These are phyloP conservation scores for Diplodia mutila DNA, from an alignment of 2,329 filamentous ascomycete species.

Conservation along the genomic window DNA sequence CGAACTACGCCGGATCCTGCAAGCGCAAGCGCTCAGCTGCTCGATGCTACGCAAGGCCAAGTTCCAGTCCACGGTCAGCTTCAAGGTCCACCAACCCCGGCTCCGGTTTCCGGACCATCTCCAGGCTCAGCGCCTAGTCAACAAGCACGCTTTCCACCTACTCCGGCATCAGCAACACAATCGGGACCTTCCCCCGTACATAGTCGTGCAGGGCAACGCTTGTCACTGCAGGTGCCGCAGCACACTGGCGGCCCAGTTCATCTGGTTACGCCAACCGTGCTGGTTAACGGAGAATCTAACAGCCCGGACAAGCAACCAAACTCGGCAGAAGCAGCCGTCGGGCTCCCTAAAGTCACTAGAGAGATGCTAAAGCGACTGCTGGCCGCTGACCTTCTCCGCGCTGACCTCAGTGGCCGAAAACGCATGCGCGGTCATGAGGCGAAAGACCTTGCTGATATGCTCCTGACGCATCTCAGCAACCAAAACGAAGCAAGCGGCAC, in stretches of 20 bases:
- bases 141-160: slow-evolving; percentile 41
- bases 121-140: not conserved
- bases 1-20: slow-evolving; percentile 48
- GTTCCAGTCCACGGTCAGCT: not conserved
- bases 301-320: slow-evolving; percentile 28
- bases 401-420: slow-evolving; percentile 48
- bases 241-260: slow-evolving; percentile 63
- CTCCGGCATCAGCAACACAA: slow-evolving; percentile 41
- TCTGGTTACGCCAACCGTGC: slow-evolving; percentile 62
- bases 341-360: slow-evolving; percentile 30
- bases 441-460: slow-evolving; percentile 49
- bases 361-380: slow-evolving; percentile 52
- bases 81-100: slow-evolving; percentile 29
- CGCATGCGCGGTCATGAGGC: slow-evolving; percentile 52
- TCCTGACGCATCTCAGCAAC: slow-evolving; percentile 41
- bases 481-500: slow-evolving; percentile 14
- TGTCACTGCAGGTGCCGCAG: slow-evolving; percentile 67
- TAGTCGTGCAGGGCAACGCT: slow-evolving; percentile 49
- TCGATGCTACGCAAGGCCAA: slow-evolving; percentile 20
- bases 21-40: slow-evolving; percentile 36
- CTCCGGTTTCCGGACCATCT: not conserved
- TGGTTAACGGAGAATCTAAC: slow-evolving; percentile 55
- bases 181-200: slow-evolving; percentile 28
- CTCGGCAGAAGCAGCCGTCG: not conserved
- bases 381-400: slow-evolving; percentile 52